Percentiles rank a stretch among this genome's conserved stretches.
Evolutionary conservation across 768 basidiomycete species (phyloP).

Genomic region (Kwoniella botswanensis): DNA sequence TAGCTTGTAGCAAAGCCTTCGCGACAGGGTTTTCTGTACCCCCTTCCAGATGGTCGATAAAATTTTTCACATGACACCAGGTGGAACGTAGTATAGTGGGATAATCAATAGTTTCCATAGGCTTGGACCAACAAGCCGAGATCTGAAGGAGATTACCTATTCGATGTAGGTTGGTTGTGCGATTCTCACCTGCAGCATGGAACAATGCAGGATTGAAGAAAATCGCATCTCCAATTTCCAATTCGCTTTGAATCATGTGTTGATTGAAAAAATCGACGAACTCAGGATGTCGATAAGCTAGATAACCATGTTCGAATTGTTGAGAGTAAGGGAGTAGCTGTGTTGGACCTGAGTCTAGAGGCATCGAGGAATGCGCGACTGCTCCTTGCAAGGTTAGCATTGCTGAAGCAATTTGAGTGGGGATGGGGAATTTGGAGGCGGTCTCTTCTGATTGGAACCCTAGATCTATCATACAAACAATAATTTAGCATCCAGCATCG

Average conservation of each 20-base stretch:
- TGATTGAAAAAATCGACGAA: slow-evolving; percentile 13
- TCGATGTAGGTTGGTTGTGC: not conserved
- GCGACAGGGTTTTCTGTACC: not conserved
- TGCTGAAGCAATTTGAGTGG: slow-evolving; percentile 23
- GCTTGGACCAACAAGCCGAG: not conserved
- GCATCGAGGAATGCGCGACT: slow-evolving; percentile 34
- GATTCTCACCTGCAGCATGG: slow-evolving; percentile 28
- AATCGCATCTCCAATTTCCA: slow-evolving; percentile 28
- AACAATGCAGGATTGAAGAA: slow-evolving; percentile 35
- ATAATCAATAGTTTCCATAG: slow-evolving; percentile 31
- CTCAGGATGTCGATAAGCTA: slow-evolving; percentile 16
- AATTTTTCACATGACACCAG: not conserved
- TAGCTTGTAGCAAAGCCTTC: slow-evolving; percentile 1
- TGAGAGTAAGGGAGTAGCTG: slow-evolving; percentile 31
- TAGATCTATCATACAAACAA: not conserved
- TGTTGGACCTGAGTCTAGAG: slow-evolving; percentile 28
- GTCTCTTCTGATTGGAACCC: slow-evolving; percentile 11
- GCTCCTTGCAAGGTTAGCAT: slow-evolving; percentile 33
- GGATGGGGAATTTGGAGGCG: slow-evolving; percentile 17
- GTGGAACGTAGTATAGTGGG: not conserved
- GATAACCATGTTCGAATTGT: slow-evolving; percentile 26
- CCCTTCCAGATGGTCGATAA: not conserved
- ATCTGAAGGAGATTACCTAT: slow-evolving; percentile 27
- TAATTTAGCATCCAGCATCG: not conserved
- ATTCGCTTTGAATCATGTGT: slow-evolving; percentile 21